phyloP scores from a whole-genome alignment of 2,329 filamentous ascomycete species.

The Colletotrichum brevisporum region DNA sequence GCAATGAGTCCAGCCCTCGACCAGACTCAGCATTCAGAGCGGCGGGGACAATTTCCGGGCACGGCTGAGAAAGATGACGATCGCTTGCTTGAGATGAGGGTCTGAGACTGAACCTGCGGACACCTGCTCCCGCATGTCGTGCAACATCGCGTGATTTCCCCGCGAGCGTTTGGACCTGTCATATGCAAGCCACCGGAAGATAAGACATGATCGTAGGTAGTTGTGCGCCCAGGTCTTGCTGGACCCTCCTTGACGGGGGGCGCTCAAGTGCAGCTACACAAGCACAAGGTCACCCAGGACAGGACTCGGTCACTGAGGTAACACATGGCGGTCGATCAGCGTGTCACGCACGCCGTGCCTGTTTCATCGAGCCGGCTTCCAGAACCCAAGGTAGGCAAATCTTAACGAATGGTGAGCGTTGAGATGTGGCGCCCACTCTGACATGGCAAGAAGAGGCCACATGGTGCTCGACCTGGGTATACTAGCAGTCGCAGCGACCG shows the following conservation, averaged over 20 bases:
- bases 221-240: neutral
- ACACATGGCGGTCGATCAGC: conserved; percentile 17
- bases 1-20: neutral
- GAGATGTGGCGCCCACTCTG: neutral
- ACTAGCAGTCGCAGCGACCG: conserved; percentile 72
- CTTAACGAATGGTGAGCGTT: conserved; percentile 52
- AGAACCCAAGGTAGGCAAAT: conserved; percentile 55
- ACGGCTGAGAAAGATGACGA: neutral
- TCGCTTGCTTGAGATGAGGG: neutral
- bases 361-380: conserved; percentile 42
- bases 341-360: conserved; percentile 7
- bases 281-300: conserved; percentile 15
- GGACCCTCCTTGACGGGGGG: conserved; percentile 7
- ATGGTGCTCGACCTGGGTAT: neutral
- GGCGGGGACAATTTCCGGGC: neutral
- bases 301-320: conserved; percentile 12
- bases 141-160: conserved; percentile 29
- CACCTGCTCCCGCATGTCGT: conserved; percentile 20
- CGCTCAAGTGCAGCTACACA: conserved; percentile 14
- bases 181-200: conserved; percentile 25
- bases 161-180: conserved; percentile 19
- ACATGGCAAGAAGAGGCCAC: conserved; percentile 11
- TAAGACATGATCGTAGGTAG: conserved; percentile 4
- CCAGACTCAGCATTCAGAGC: neutral
- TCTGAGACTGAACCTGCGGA: conserved; percentile 7